These are phyloP conservation scores for Sisymbrium altissimum DNA, from an alignment of 345 rosid species.

Conservation along the genomic window DNA sequence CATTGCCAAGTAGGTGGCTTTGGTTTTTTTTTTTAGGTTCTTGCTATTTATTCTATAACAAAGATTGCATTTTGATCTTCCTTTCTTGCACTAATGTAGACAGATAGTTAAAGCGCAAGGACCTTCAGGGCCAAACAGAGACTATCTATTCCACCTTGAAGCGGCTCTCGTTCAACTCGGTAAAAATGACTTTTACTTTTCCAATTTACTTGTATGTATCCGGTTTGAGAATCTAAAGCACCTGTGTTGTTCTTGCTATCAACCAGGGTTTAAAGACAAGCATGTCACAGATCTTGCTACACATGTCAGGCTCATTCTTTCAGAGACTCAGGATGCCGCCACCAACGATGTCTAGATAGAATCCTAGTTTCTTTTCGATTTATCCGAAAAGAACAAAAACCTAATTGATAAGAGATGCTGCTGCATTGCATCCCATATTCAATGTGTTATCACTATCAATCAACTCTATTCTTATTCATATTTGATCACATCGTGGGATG, in stretches of 20 bases:
- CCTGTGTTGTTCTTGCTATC: background rate
- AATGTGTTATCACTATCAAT: conserved; percentile 8
- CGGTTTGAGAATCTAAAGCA: background rate
- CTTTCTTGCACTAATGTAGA: conserved; percentile 30
- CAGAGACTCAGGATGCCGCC: conserved; percentile 20
- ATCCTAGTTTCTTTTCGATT: background rate
- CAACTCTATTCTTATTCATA: background rate
- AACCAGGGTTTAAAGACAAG: conserved; percentile 61
- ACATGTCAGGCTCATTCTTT: conserved; percentile 58
- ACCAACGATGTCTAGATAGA: conserved; percentile 8
- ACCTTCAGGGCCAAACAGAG: conserved; percentile 96
- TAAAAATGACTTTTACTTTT: conserved; percentile 9
- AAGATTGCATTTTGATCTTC: background rate
- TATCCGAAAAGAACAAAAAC: conserved; percentile 4
- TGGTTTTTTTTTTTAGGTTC: background rate
- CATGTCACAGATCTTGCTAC: conserved; percentile 73
- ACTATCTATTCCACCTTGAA: conserved; percentile 77
- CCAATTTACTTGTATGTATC: background rate
- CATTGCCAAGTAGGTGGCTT: conserved; percentile 60
- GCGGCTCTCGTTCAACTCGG: conserved; percentile 61
- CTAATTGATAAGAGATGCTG: conserved; percentile 13
- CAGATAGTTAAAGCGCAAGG: conserved; percentile 75
- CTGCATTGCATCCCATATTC: conserved; percentile 4
- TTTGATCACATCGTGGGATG: background rate
- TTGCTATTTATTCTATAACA: background rate